Base-by-base conservation (phyloP, 2,329 filamentous ascomycete genomes). In the Alternaria tenuissima region DNA sequence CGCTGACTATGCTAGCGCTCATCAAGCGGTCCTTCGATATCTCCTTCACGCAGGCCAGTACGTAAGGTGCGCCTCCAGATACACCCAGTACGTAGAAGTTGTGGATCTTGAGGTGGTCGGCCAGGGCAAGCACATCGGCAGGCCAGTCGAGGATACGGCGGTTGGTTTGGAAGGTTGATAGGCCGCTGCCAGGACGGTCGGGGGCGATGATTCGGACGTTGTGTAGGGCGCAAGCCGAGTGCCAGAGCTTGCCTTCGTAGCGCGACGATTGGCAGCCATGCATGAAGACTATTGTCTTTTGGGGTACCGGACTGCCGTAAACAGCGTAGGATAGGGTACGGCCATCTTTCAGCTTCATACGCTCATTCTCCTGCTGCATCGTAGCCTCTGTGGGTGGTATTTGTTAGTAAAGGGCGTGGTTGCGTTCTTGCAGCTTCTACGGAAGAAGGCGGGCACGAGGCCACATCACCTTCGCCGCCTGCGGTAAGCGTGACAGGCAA, bases 11-110 rank as follows among this genome's bases (percentile, higher is more conserved):
- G 1, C 65, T 67, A 7, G 57, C 73, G 14, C 69, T 72, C 11
- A 70, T 47, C 5, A 76, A 52, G 5, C 73, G 64, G 16, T 67
- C 64, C 26, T 58, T 66, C 7, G 80, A 76, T 16, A 84, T 65
- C 4, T 63, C 59, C 42, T 77, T 73, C 12, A 82, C 77, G 63
- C 82, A 85, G 22, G 82, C 83, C 11, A 85, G 67, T 2, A 79
- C 78, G 64, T 82, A 85, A 1, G 83, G 81, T 2, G 81, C 80
- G 20, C 84, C 83, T 7, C 82, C 83, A 0, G 80, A 83, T 5
- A 78, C 70, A 2, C 82, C 82, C 6, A 85, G 61, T 22, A 85
- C 72, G 16, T 77, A 76, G 67, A 82, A 85, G 5, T 72, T 63
- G 5, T 71, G 56, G 16, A 84, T 60, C 5, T 77, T 70, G 9